Evolutionary conservation across 345 rosid genomes (phyloP).

Genomic region (Gossypium raimondii): DNA sequence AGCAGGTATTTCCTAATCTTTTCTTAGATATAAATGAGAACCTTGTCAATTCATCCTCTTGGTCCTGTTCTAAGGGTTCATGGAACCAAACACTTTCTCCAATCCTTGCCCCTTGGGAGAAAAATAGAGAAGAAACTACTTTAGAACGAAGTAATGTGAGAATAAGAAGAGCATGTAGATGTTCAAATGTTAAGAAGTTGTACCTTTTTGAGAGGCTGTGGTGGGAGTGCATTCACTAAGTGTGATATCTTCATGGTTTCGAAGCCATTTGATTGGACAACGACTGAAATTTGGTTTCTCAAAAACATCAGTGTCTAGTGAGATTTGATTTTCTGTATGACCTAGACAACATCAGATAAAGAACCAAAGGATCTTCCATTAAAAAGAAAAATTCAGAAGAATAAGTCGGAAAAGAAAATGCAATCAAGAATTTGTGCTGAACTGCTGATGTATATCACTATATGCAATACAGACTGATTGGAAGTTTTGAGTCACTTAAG

Average conservation of each 20-base stretch:
- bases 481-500: conserved; percentile 2
- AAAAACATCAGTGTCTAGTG: conserved; percentile 26
- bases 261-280: conserved; percentile 43
- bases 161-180: conserved; percentile 15
- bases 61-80: conserved; percentile 44
- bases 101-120: conserved; percentile 35
- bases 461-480: not conserved
- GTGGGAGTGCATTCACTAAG: conserved; percentile 34
- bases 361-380: conserved; percentile 1
- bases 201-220: conserved; percentile 52
- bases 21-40: conserved; percentile 27
- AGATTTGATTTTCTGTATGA: conserved; percentile 26
- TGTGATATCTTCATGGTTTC: conserved; percentile 33
- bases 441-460: not conserved
- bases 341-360: conserved; percentile 34
- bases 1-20: not conserved
- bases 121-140: conserved; percentile 12
- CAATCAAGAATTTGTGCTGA: not conserved
- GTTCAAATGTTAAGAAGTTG: conserved; percentile 17
- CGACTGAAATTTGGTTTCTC: conserved; percentile 38
- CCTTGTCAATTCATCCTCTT: conserved; percentile 76
- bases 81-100: conserved; percentile 39
- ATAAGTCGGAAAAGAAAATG: not conserved
- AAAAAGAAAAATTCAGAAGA: not conserved
- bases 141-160: not conserved